Evolutionary conservation across 176 grass and related monocot genomes (phyloP).

Genomic region (Bothriochloa decipiens): DNA sequence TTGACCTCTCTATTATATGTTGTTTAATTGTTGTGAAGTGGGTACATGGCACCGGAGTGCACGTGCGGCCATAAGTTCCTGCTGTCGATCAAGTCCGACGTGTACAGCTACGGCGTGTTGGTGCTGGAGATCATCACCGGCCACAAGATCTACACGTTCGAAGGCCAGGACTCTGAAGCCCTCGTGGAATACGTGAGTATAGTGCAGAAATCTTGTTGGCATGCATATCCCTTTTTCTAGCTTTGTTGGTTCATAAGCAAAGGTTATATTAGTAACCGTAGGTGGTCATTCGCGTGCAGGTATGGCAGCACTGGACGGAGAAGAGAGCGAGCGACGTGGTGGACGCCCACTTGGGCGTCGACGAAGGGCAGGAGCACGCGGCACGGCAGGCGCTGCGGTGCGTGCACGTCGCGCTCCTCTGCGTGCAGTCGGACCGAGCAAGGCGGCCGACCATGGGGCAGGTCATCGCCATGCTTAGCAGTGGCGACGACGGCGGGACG

Average conservation of each 20-base stretch:
- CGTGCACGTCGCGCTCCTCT: constrained; percentile 22
- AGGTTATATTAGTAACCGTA: neutral
- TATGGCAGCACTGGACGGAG: constrained; percentile 26
- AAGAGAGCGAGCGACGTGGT: neutral
- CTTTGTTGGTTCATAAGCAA: neutral
- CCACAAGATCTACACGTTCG: constrained; percentile 1
- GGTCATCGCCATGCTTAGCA: neutral
- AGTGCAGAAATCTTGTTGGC: no score
- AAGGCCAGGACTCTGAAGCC: neutral
- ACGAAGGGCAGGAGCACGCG: neutral
- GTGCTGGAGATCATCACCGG: constrained; percentile 29
- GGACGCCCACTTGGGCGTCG: neutral
- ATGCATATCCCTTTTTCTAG: no score
- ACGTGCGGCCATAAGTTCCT: neutral
- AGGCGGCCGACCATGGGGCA: constrained; percentile 4
- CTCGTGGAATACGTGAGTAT: constrained; percentile 31
- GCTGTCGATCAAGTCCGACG: constrained; percentile 4
- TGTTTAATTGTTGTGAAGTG: neutral
- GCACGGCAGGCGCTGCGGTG: constrained; percentile 3
- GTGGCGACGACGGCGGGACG: neutral
- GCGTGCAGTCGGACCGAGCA: constrained; percentile 1
- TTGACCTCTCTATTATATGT: no score
- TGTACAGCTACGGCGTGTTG: constrained; percentile 30
- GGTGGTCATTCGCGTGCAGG: neutral
- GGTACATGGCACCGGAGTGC: constrained; percentile 30